Percentiles rank a stretch among this genome's conserved stretches.
Evolutionary conservation across 805 yeast species (phyloP).

Genomic region (Schizosaccharomyces japonicus): DNA sequence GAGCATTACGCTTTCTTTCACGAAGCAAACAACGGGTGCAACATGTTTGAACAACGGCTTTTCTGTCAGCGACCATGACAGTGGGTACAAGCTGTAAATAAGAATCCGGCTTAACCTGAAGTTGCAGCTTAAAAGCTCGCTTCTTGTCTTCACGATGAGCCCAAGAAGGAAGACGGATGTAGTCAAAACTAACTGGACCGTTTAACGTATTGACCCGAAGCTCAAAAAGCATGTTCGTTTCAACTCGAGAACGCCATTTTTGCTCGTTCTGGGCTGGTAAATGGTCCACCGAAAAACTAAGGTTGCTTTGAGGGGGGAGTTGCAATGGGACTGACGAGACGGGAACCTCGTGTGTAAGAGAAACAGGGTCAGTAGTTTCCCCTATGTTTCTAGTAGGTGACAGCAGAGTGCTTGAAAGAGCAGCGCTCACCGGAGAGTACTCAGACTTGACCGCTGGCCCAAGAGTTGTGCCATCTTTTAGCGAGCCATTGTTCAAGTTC

Average conservation of each 20-base stretch:
- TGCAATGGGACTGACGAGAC: no score
- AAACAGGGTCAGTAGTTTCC: no score
- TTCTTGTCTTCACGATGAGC: slow-evolving; percentile 3
- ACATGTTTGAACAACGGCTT: background rate
- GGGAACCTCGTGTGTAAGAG: no score
- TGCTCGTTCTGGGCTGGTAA: background rate
- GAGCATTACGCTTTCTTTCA: slow-evolving; percentile 3
- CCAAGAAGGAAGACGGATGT: background rate
- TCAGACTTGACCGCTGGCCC: no score
- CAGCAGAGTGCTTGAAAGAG: no score
- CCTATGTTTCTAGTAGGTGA: no score
- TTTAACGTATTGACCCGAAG: background rate
- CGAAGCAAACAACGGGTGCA: slow-evolving; percentile 1
- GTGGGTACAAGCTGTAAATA: background rate
- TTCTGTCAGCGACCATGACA: background rate
- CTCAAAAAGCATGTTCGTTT: slow-evolving; percentile 1
- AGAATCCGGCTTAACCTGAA: background rate
- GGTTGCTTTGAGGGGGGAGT: background rate
- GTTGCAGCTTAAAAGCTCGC: background rate
- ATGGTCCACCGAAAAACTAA: background rate
- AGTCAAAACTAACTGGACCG: background rate
- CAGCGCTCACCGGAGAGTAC: no score
- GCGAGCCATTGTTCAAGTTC: no score
- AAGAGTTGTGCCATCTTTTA: no score
- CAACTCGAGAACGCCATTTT: background rate